Conservation (phyloP, 345 rosid species). For the Citrus australasica region DNA sequence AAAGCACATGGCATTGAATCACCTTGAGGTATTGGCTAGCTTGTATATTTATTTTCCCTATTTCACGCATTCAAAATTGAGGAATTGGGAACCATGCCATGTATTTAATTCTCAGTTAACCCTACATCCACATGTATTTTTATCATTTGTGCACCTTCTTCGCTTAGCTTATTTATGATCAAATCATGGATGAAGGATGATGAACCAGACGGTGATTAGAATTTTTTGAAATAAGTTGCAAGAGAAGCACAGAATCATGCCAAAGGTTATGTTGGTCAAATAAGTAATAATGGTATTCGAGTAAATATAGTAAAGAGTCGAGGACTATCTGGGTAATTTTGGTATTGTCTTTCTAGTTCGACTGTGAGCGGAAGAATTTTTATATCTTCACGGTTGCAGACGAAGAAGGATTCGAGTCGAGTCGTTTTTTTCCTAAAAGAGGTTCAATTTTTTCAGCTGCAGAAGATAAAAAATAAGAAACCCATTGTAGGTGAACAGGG, state of each 20-base stretch:
- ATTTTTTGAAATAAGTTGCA: background rate
- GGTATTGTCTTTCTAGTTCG: background rate
- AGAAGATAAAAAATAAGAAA: background rate
- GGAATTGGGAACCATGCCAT: background rate
- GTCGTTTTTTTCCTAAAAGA: background rate
- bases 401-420: background rate
- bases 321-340: background rate
- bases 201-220: background rate
- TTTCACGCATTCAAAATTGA: background rate
- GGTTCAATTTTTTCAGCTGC: background rate
- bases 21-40: background rate
- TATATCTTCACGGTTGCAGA: background rate
- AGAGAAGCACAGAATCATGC: background rate
- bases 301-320: background rate
- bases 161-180: background rate
- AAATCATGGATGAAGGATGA: background rate
- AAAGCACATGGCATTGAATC: constrained; percentile 4
- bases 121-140: background rate
- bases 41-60: background rate
- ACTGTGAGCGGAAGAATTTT: background rate
- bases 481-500: background rate
- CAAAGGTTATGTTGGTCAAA: background rate
- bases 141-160: too few species aligned
- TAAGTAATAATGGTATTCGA: background rate
- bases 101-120: background rate